Percentiles rank a stretch among this genome's conserved stretches.
These are phyloP conservation scores for Cardamine resedifolia DNA, from an alignment of 345 rosid genomes.

Conservation along the genomic window DNA sequence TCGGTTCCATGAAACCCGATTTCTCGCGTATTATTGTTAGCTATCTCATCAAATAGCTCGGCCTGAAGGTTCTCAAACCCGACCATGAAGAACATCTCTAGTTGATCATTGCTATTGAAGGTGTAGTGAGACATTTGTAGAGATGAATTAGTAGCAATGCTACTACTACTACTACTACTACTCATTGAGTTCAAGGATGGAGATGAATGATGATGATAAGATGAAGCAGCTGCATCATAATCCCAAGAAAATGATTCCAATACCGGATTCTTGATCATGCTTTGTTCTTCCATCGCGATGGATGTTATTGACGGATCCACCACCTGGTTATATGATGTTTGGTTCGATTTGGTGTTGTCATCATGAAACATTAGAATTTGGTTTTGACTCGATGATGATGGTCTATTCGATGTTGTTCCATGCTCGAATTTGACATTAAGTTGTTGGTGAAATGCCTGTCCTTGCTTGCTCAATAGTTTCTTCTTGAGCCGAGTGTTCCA, in stretches of 20 bases:
- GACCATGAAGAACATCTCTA: constrained; percentile 25
- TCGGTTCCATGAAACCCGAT: constrained; percentile 13
- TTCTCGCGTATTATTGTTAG: neutral
- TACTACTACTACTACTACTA: constrained; percentile 20
- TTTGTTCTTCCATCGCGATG: constrained; percentile 25
- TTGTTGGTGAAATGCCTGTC: constrained; percentile 29
- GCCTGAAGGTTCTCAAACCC: constrained; percentile 21
- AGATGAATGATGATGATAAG: constrained; percentile 24
- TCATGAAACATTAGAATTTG: constrained; percentile 6
- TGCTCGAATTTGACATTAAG: constrained; percentile 8
- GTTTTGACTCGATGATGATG: constrained; percentile 9
- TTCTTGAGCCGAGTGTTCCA: constrained; percentile 38
- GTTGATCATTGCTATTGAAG: constrained; percentile 23
- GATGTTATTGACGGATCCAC: constrained; percentile 20
- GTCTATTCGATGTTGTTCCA: neutral
- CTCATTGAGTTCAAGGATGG: constrained; percentile 28
- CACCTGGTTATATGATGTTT: constrained; percentile 1
- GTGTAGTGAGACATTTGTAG: constrained; percentile 18
- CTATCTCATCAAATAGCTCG: constrained; percentile 14
- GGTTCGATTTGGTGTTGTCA: neutral
- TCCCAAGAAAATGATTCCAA: constrained; percentile 14
- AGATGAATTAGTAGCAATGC: constrained; percentile 23
- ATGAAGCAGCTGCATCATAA: constrained; percentile 17
- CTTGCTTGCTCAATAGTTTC: constrained; percentile 33
- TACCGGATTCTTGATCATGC: constrained; percentile 20